These are phyloP conservation scores for Xylariaceae sp. DNA, from an alignment of 2,329 filamentous ascomycete species.

Conservation along the genomic window DNA sequence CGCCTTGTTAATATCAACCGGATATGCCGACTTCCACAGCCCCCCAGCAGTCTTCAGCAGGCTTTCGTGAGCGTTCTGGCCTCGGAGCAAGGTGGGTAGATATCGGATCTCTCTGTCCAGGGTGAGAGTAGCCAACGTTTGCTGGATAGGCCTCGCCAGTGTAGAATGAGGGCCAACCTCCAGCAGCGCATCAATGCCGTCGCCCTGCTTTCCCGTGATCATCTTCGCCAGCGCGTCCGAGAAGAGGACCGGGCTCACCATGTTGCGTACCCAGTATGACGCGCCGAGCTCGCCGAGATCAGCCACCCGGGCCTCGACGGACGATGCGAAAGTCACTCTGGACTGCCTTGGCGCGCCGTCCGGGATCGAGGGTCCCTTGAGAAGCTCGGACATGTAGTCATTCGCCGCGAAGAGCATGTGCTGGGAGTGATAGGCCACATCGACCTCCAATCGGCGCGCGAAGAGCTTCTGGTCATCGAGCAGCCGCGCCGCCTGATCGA, in stretches of 20 bases:
- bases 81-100: constrained; percentile 1
- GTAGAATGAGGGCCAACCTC: constrained; percentile 19
- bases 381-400: neutral
- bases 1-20: constrained; percentile 1
- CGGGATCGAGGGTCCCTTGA: neutral
- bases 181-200: constrained; percentile 3
- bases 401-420: constrained; percentile 18
- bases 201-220: neutral
- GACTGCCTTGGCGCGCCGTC: neutral
- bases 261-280: constrained; percentile 24
- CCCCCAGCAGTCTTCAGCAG: constrained; percentile 1
- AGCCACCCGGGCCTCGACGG: neutral
- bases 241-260: constrained; percentile 1
- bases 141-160: constrained; percentile 19
- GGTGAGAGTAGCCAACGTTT: constrained; percentile 1
- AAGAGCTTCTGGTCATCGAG: constrained; percentile 8
- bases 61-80: constrained; percentile 1
- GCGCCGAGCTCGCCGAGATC: constrained; percentile 5
- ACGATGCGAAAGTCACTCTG: neutral
- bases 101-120: constrained; percentile 2
- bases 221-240: neutral
- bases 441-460: constrained; percentile 7
- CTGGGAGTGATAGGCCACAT: constrained; percentile 18
- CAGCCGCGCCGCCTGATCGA: constrained; percentile 3
- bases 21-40: constrained; percentile 1